These are phyloP conservation scores for Astrothelium subdiscretum DNA, from an alignment of 495 filamentous ascomycete genomes.

Conservation along the genomic window DNA sequence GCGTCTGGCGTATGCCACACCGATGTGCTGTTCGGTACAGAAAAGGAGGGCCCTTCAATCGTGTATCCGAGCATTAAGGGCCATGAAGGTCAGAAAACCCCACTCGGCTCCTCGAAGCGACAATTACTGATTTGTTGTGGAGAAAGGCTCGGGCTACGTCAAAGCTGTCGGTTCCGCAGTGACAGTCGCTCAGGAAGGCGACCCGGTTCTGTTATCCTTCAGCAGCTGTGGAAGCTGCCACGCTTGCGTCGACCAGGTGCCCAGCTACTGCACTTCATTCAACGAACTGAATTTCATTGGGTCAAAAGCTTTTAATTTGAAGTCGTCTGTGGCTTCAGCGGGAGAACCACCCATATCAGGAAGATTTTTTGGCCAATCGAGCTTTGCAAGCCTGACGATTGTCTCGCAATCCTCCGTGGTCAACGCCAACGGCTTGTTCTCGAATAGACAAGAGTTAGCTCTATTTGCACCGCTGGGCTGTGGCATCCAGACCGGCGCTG, in stretches of 20 bases:
- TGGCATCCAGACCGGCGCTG: constrained; percentile 33
- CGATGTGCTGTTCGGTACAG: constrained; percentile 14
- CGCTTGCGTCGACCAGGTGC: constrained; percentile 20
- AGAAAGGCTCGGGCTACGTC: constrained; percentile 21
- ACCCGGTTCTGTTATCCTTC: constrained; percentile 27
- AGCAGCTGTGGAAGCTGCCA: constrained; percentile 25
- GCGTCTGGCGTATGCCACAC: constrained; percentile 20
- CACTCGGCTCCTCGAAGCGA: not conserved
- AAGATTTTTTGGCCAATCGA: constrained; percentile 22
- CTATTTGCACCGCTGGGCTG: constrained; percentile 33
- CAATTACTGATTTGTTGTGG: not conserved
- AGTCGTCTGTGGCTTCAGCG: constrained; percentile 4
- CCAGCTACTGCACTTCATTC: constrained; percentile 21
- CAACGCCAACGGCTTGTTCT: constrained; percentile 19
- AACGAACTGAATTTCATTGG: constrained; percentile 18
- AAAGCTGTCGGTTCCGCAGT: constrained; percentile 17
- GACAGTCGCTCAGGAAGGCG: constrained; percentile 16
- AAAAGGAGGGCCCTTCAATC: constrained; percentile 9
- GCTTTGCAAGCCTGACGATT: constrained; percentile 19
- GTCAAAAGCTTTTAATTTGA: constrained; percentile 4
- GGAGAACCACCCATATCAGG: constrained; percentile 13
- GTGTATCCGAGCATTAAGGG: constrained; percentile 21
- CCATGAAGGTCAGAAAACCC: constrained; percentile 17
- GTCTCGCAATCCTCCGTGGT: constrained; percentile 24
- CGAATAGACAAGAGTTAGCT: constrained; percentile 17